Evolutionary conservation across 1,139 yeast genomes (phyloP).

Genomic region (Protomyces pachydermus): DNA sequence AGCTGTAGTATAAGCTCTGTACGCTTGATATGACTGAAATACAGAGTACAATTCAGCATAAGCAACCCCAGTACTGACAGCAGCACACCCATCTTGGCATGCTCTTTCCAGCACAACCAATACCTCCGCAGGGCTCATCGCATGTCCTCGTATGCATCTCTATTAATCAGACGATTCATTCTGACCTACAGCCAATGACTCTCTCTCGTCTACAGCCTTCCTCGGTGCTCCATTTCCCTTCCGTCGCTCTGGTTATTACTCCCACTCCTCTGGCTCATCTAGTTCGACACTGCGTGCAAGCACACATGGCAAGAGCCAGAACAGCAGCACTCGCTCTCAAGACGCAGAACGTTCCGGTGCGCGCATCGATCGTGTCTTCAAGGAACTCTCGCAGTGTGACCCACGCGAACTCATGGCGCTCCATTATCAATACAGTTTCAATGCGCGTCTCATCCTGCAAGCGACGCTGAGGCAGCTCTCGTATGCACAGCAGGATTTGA

Average conservation of each 20-base stretch:
- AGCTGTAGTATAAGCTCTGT: not conserved
- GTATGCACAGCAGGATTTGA: constrained; percentile 8
- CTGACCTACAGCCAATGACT: not conserved
- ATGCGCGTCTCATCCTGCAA: constrained; percentile 20
- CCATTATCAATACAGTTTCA: constrained; percentile 4
- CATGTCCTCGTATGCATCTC: too few species aligned
- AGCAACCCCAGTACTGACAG: too few species aligned
- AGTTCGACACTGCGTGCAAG: not conserved
- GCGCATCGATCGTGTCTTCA: not conserved
- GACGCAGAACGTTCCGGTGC: not conserved
- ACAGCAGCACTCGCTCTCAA: not conserved
- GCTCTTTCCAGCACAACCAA: too few species aligned
- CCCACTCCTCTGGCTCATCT: not conserved
- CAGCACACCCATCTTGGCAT: too few species aligned
- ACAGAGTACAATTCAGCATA: too few species aligned
- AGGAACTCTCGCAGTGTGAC: not conserved
- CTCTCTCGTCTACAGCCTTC: not conserved
- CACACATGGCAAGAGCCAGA: not conserved
- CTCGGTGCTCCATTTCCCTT: not conserved
- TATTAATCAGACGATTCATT: too few species aligned
- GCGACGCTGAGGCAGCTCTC: constrained; percentile 4
- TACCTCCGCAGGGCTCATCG: too few species aligned
- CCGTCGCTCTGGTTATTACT: too few species aligned
- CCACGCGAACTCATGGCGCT: not conserved
- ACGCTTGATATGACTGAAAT: too few species aligned